Percentiles rank a stretch among this genome's conserved stretches.
Evolutionary conservation across 768 basidiomycete species (phyloP).

Genomic region (Lyophyllum semitale): DNA sequence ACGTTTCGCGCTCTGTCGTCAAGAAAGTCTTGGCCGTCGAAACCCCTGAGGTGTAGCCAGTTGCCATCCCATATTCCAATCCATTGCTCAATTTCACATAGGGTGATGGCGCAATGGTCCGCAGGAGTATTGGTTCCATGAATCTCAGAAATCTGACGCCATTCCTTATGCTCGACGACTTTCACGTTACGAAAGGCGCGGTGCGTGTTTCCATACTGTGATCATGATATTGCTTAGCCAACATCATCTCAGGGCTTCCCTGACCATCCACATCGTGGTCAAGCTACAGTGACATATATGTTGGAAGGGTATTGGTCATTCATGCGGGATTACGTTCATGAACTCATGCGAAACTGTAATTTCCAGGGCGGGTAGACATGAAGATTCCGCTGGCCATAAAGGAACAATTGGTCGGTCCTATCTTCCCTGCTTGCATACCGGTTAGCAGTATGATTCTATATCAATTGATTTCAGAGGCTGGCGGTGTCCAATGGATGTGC

Average conservation of each 20-base stretch:
- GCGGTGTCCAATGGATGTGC: slow-evolving; percentile 97
- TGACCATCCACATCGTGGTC: slow-evolving; percentile 92
- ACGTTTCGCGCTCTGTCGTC: slow-evolving; percentile 65
- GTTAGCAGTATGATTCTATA: no score
- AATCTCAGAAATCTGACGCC: slow-evolving; percentile 81
- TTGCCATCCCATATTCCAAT: background rate
- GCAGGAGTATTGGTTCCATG: slow-evolving; percentile 82
- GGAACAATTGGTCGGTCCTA: slow-evolving; percentile 55
- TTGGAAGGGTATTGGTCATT: slow-evolving; percentile 59
- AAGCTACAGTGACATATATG: slow-evolving; percentile 90
- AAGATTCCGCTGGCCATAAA: slow-evolving; percentile 88
- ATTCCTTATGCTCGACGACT: slow-evolving; percentile 90
- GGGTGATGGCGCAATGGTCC: slow-evolving; percentile 83
- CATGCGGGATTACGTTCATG: slow-evolving; percentile 1
- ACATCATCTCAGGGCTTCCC: slow-evolving; percentile 68
- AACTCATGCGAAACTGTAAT: background rate
- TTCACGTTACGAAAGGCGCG: slow-evolving; percentile 68
- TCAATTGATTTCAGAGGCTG: slow-evolving; percentile 42
- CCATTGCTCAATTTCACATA: slow-evolving; percentile 22
- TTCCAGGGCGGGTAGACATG: slow-evolving; percentile 70
- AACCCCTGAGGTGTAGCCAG: slow-evolving; percentile 62
- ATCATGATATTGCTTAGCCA: background rate
- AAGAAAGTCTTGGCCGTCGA: slow-evolving; percentile 81
- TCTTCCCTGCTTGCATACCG: background rate
- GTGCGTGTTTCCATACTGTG: slow-evolving; percentile 39